Evolutionary conservation across 495 filamentous ascomycete genomes (phyloP).

Genomic region (Neurospora sp.): DNA sequence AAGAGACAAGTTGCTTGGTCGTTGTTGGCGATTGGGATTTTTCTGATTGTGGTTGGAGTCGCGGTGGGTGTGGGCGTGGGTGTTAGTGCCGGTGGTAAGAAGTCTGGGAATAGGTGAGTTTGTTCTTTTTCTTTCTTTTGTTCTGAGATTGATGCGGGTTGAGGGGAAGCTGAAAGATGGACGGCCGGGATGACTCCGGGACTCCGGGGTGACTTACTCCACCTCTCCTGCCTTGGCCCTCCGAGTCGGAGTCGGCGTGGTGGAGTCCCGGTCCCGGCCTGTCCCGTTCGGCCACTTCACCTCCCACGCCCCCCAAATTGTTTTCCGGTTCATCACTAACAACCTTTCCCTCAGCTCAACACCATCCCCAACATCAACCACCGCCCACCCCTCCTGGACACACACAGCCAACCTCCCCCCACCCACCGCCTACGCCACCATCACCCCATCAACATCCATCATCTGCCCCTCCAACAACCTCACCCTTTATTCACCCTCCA

Average conservation of each 20-base stretch:
- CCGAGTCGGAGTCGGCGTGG: neutral
- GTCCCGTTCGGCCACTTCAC: neutral
- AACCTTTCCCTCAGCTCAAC: neutral
- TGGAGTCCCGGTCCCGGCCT: neutral
- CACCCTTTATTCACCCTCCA: constrained; percentile 19
- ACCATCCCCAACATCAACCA: neutral
- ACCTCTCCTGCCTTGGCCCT: neutral
- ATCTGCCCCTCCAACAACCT: constrained; percentile 24
- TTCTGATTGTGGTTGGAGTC: constrained; percentile 17
- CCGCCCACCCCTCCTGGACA: neutral
- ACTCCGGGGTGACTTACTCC: neutral
- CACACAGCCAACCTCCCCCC: constrained; percentile 2
- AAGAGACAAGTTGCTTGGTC: constrained; percentile 15
- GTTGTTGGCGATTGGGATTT: constrained; percentile 11
- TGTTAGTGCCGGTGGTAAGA: constrained; percentile 6
- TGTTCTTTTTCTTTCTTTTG: neutral
- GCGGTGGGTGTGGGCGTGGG: constrained; percentile 24
- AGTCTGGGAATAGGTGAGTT: constrained; percentile 2
- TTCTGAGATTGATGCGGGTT: neutral
- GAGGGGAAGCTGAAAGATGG: neutral
- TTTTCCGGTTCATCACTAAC: neutral
- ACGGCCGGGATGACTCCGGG: neutral
- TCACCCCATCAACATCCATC: constrained; percentile 2
- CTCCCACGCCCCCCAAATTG: neutral
- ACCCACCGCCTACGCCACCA: constrained; percentile 4